Base-by-base conservation (phyloP, 345 rosid genomes). In the Dovyalis caffra region DNA sequence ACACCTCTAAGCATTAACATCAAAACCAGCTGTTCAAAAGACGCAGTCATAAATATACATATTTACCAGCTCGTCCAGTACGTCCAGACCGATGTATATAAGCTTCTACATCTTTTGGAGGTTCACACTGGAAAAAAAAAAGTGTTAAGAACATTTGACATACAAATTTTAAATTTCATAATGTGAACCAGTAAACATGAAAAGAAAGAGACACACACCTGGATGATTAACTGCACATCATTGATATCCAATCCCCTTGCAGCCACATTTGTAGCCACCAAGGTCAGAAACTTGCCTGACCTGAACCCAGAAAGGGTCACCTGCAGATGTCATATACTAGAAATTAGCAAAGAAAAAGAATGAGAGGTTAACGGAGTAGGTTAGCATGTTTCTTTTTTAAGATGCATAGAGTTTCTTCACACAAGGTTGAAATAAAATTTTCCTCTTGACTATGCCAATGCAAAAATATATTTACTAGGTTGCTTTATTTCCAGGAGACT, bases 81-180 rank as follows among this genome's bases (percentile, higher is more conserved):
- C 98, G 89, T 74, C 99, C 99, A 69, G 99, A 96, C 64, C 99
- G 90, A 86, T 96, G 99, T 26, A 96, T 96, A 53, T 96, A 96
- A 18, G 89, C 97, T 87, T 96, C 98, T 32, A 93, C 97, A 64
- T 96, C 99, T 57, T 95, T 97, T 10, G 99, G 99, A 60, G 99
- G 98, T 85, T 93, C 98, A 81, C 97, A 92, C 99, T 96, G 68
- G 11, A n/a, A 12, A 14, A 16, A n/a, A n/a, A n/a, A n/a, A n/a
- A n/a, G n/a, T n/a, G n/a, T n/a, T 83, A 6, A 81, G 74, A 57
- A 57, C 12, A 26, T 34, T 21, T 9, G 40, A 45, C 32, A 14
- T 28, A 79, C 49, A 69, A 23, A 25, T 2, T 7, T 32, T 14
- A 38, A 78, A 28, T 18, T 23, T 74, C n/a, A 23, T 18, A 5